Evolutionary conservation across 2,329 filamentous ascomycete species (phyloP), one percentile per base, ranked within the genome.

Genomic region (Trichophyton schoenleinii): DNA sequence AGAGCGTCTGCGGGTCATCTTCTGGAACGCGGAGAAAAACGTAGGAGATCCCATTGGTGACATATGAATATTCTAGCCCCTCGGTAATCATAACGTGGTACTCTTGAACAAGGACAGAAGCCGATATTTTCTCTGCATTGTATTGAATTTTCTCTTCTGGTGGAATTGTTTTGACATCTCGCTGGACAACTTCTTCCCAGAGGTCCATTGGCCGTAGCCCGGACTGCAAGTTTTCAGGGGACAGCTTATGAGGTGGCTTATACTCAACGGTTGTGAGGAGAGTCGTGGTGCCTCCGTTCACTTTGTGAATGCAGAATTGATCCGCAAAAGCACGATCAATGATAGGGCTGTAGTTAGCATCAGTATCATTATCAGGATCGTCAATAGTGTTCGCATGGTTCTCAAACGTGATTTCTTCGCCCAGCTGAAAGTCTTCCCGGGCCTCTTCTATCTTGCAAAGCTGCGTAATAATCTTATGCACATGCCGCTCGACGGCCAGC

Each of bases 401-500:
- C 15, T 67, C 62, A 52, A 68, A 68, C 55, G 20, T 48, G 1
- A 69, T 46, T 9, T 66, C 66, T 55, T 65, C 44, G 3, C 64
- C 65, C 9, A 72, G 61, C 2, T 64, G 36, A 44, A 72, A 68
- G 52, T 62, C 64, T 18, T 63, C 62, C 41, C 66, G 64, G 60
- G 70, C 68, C 22, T 61, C 64, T 38, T 68, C 66, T 60, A 70
- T 64, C 53, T 66, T 64, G 60, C 67, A 68, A 18, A 72, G 64
- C 48, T 67, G 63, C 11, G 67, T 62, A 60, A 71, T 66, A 15
- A 72, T 69, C 49, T 69, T 60, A 25, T 63, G 65, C 60, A 65
- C 67, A 60, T 69, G 65, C 48, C 67, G 62, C 60, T 71, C 68
- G 55, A 72, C 66, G 18, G 67, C 67, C 36, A 69, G 46, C 63